phyloP scores from a whole-genome alignment of 306 rosid genomes.

The Sicyos baderoa region DNA sequence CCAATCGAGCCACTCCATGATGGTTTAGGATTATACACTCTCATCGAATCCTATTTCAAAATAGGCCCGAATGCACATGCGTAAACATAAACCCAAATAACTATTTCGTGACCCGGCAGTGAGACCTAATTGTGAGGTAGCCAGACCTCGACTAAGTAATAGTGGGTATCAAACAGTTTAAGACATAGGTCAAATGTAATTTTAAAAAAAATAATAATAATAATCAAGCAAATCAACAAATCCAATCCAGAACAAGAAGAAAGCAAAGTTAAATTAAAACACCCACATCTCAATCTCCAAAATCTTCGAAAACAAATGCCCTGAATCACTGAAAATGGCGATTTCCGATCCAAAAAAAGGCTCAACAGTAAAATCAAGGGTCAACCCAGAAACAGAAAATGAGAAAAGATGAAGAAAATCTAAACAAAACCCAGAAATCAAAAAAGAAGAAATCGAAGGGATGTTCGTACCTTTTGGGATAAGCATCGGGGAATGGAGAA shows the following conservation, averaged over 20 bases:
- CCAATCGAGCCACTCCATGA: no score
- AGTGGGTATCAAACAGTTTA: no score
- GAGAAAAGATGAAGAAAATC: constrained; percentile 22
- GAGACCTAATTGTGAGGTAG: no score
- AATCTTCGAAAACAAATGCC: not conserved
- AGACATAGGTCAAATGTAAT: no score
- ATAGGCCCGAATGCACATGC: no score
- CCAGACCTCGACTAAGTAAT: no score
- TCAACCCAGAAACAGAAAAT: not conserved
- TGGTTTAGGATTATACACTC: no score
- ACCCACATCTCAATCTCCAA: not conserved
- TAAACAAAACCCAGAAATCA: constrained; percentile 10
- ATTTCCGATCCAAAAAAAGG: not conserved
- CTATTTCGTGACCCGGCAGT: no score
- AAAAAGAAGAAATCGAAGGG: not conserved
- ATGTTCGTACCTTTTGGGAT: constrained; percentile 26
- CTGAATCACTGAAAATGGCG: not conserved
- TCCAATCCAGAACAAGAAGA: not conserved
- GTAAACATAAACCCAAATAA: no score
- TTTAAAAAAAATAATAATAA: no score
- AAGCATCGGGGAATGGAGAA: constrained; percentile 59
- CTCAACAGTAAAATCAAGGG: no score
- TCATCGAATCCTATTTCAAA: no score
- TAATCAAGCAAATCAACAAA: not conserved
- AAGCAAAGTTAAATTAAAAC: not conserved